Evolutionary conservation across 2,329 filamentous ascomycete genomes (phyloP), one percentile per base, ranked within the genome.

Genomic region (Neopestalotiopsis rosae): DNA sequence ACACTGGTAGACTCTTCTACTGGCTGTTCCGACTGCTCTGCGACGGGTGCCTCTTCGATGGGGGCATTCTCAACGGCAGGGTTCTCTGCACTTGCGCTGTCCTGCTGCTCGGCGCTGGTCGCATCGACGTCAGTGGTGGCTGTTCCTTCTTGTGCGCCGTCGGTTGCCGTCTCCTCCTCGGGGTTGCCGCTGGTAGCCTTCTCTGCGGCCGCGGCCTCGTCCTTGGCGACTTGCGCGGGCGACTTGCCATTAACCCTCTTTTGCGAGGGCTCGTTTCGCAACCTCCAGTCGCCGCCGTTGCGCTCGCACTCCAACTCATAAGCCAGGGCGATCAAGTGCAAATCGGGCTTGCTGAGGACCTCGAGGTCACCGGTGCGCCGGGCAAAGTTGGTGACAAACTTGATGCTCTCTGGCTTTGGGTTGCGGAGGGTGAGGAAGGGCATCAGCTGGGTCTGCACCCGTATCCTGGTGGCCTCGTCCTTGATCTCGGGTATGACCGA

Each of bases 241-340:
- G 90, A 88, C 72, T 86, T 87, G 3, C 93, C 93, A 77, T 95
- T 95, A 68, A 95, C 77, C 1, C 87, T 80, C 79, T 94, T 95
- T 79, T 97, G 94, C 0, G 91, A 92, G 0, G 95, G 95, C 3
- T 88, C 87, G 69, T 88, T 93, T 71, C 95, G 87, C 79, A 98
- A 77, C 69, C 95, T 88, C 92, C 94, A 97, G 78, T 97, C 91
- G 1, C 95, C 95, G n/a, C 91, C 90, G 78, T 97, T 97, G 69
- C 91, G 86, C 83, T 98, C 95, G 75, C 93, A 92, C 76, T 98
- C 95, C n/a, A 98, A 79, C 79, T 99, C 96, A 79, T 98, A 98
- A 1, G 94, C 92, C 68, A 99, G 84, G 9, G 95, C 96, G 76
- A 98, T 84, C 56, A 99, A 88, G 74, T 97, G 92, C 70, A 98